phyloP scores from a whole-genome alignment of 2,329 filamentous ascomycete genomes.

The Stemphylium vesicarium region DNA sequence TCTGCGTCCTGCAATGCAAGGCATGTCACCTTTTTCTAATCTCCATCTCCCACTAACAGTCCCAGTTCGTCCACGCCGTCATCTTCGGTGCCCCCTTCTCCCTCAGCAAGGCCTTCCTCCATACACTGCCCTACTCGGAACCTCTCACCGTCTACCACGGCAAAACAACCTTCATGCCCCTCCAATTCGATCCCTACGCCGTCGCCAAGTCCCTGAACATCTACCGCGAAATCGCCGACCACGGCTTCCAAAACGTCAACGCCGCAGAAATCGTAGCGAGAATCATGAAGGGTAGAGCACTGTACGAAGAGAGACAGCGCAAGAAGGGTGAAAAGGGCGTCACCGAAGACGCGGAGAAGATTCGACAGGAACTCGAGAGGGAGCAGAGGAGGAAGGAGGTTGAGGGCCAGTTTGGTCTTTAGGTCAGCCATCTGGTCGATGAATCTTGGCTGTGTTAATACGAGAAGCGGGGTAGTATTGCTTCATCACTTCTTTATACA shows the following conservation, averaged over 20 bases:
- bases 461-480: too few species aligned
- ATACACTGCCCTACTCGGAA: conserved; percentile 68
- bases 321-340: conserved; percentile 87
- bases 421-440: neutral
- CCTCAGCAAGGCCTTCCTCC: conserved; percentile 79
- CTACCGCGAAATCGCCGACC: conserved; percentile 77
- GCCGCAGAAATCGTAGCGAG: conserved; percentile 89
- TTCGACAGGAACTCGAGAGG: conserved; percentile 48
- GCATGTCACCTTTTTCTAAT: conserved; percentile 57
- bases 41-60: neutral
- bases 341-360: conserved; percentile 64
- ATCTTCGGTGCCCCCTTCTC: conserved; percentile 90
- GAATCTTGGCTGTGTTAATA: too few species aligned
- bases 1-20: conserved; percentile 94
- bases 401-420: conserved; percentile 49
- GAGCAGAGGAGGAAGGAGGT: conserved; percentile 47
- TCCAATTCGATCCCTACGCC: conserved; percentile 66
- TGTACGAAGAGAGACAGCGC: conserved; percentile 90
- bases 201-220: conserved; percentile 83
- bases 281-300: conserved; percentile 83
- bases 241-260: conserved; percentile 86
- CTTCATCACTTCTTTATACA: too few species aligned
- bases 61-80: conserved; percentile 82
- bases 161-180: conserved; percentile 87
- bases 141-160: conserved; percentile 91